Evolutionary conservation across 345 rosid genomes (phyloP).

Genomic region (Kandelia obovata): DNA sequence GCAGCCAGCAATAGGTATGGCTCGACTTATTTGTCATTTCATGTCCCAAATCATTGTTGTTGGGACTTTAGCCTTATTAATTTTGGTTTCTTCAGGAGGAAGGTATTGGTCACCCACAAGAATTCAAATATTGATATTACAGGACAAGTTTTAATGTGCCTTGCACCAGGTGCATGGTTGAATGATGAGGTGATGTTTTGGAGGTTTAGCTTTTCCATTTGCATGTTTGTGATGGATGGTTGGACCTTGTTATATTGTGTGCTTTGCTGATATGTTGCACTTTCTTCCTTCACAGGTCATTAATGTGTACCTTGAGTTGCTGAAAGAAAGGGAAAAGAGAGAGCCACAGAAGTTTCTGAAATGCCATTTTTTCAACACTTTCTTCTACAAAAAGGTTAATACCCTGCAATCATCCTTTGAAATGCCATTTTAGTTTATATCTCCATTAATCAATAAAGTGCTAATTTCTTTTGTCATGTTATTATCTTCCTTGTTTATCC

Average conservation of each 20-base stretch:
- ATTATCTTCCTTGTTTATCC: neutral
- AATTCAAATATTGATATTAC: conserved; percentile 71
- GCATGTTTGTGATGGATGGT: neutral
- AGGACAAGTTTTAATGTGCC: conserved; percentile 62
- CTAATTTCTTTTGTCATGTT: neutral
- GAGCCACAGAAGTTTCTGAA: conserved; percentile 78
- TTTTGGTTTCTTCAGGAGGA: conserved; percentile 44
- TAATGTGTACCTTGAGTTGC: conserved; percentile 75
- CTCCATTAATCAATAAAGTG: neutral
- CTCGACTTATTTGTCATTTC: conserved; percentile 8
- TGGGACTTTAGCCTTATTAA: conserved; percentile 16
- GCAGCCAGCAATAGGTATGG: conserved; percentile 49
- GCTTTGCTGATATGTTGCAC: conserved; percentile 17
- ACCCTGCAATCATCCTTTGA: conserved; percentile 8
- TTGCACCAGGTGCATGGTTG: conserved; percentile 75
- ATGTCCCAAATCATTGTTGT: conserved; percentile 4
- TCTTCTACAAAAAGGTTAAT: conserved; percentile 89
- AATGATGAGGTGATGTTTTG: conserved; percentile 78
- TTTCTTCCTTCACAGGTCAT: conserved; percentile 58
- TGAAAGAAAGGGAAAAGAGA: conserved; percentile 92
- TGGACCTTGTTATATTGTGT: neutral
- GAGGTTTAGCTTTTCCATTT: neutral
- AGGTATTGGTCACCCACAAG: conserved; percentile 51
- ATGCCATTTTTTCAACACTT: conserved; percentile 92
- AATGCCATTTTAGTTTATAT: neutral